phyloP scores from a whole-genome alignment of 108 stramenopile species.

The Aurantiochytrium sp. region DNA sequence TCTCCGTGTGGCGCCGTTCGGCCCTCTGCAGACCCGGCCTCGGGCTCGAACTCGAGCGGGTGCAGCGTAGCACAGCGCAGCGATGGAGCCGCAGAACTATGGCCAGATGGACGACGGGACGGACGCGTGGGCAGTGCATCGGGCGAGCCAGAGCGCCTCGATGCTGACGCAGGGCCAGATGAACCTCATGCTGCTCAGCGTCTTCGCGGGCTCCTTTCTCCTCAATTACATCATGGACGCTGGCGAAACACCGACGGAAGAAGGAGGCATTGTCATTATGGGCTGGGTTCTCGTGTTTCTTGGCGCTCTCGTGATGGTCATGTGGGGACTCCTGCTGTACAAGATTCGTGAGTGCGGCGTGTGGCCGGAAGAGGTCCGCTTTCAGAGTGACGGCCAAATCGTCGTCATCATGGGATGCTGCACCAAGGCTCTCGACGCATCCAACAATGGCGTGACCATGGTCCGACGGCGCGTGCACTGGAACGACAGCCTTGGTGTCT shows the following conservation, averaged over 20 bases:
- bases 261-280: background rate
- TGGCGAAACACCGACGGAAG: background rate
- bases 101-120: background rate
- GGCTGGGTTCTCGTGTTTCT: background rate
- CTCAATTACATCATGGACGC: background rate
- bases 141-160: background rate
- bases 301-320: background rate
- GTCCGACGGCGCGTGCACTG: background rate
- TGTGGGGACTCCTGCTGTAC: background rate
- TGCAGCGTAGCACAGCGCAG: no score
- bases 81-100: background rate
- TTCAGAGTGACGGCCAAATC: background rate
- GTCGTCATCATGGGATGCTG: background rate
- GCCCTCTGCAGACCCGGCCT: no score
- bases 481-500: background rate
- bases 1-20: no score
- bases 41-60: no score
- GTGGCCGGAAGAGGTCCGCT: constrained; percentile 6
- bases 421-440: background rate
- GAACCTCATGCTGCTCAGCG: background rate
- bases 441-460: background rate
- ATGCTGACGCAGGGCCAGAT: background rate
- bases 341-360: constrained; percentile 3
- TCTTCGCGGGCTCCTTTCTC: background rate
- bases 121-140: background rate